Base-by-base conservation (phyloP, 163 green algal species). In the Chlamydomonas reinhardtii region DNA sequence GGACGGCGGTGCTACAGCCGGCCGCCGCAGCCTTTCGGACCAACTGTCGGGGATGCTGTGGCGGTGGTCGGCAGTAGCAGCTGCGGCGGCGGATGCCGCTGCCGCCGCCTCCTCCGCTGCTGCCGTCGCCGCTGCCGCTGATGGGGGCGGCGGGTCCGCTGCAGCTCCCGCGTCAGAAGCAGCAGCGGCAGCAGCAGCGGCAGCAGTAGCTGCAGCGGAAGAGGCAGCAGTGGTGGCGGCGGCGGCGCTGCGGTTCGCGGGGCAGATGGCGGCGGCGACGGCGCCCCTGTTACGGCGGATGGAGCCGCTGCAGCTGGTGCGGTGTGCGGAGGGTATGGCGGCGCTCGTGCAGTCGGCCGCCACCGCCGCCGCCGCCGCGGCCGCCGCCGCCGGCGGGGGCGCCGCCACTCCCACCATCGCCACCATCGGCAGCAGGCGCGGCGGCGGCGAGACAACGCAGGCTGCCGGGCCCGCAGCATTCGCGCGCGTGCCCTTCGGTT, bases 251-350 rank as follows among this genome's bases (percentile, higher is more conserved):
- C 29, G 20, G 20, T 85, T 85, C 22, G 66, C 66, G 0, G 78
- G 48, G 2, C 37, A 39, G 24, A 85, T 85, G 78, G 65, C 68
- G 31, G 66, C 66, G 20, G 78, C 78, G 48, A 85, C 78, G 48
- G 31, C 12, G 48, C 52, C 78, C 48, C 66, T 71, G 43, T 48
- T 85, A 43, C 25, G 16, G 15, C n/a, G 35, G 2, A 85, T 85
- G 78, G 48, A 34, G 8, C 31, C 78, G 22, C 19, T 76, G n/a
- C 27, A 76, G 29, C 48, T 85, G 48, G 78, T 85, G 48, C n/a
- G 78, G 31, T 85, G 78, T 52, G 66, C 78, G 9, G 78, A 85
- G 48, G 78, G 78, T 6, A 85, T 85, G 78, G 78, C 43, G 66
- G 43, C 48, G 31, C 66, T 85, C 66, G 39, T 69, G 64, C 76